A percentile compares a stretch with the other conserved stretches of the same genome.
Conservation (phyloP, 2,329 filamentous ascomycete species). For the Pseudogymnoascus sp. region DNA sequence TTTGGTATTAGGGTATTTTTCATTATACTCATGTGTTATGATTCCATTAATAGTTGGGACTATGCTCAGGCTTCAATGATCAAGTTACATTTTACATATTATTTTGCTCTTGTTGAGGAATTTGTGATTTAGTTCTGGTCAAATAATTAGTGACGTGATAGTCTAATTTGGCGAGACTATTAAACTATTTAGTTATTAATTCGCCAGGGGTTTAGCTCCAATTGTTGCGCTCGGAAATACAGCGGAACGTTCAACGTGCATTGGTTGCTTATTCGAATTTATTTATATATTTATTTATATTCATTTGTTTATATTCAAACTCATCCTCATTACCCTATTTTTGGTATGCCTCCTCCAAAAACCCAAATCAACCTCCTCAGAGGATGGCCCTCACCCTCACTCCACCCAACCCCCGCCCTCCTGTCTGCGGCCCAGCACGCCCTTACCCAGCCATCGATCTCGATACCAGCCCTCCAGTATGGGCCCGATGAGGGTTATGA, state of each 20-base stretch:
- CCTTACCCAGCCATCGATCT: conserved; percentile 43
- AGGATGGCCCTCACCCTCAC: conserved; percentile 30
- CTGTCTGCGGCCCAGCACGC: conserved; percentile 45
- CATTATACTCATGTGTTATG: conserved; percentile 2
- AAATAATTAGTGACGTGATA: background rate
- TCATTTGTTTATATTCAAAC: background rate
- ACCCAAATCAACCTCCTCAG: conserved; percentile 28
- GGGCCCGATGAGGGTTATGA: conserved; percentile 56
- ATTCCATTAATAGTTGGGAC: background rate
- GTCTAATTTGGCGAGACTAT: conserved; percentile 1
- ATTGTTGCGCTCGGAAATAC: background rate
- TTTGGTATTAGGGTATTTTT: background rate
- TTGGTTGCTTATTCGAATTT: background rate
- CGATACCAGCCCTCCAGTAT: conserved; percentile 50
- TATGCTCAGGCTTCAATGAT: background rate
- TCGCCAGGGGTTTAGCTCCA: conserved; percentile 3
- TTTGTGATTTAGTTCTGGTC: background rate
- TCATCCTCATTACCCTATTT: background rate
- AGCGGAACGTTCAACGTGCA: background rate
- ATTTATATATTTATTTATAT: background rate
- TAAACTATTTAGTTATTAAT: background rate
- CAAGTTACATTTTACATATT: background rate
- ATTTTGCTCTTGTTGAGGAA: background rate
- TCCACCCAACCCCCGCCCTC: conserved; percentile 52
- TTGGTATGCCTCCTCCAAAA: background rate